Evolutionary conservation across 2,329 filamentous ascomycete species (phyloP).

Genomic region (Colletotrichum sp.): DNA sequence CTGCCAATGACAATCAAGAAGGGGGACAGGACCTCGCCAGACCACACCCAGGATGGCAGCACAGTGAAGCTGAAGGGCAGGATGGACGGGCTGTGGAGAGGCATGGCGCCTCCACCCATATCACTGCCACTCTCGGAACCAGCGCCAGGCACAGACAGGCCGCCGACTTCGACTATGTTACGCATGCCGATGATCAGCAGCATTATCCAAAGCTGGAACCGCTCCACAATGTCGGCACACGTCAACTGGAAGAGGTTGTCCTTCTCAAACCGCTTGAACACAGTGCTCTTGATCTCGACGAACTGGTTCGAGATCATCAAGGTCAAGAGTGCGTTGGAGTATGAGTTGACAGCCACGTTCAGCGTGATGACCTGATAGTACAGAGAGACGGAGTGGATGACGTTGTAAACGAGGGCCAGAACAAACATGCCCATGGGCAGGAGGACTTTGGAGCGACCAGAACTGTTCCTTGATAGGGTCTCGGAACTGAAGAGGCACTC

Average conservation of each 20-base stretch:
- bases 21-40: constrained; percentile 87
- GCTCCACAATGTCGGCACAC: constrained; percentile 94
- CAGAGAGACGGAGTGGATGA: constrained; percentile 82
- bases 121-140: constrained; percentile 53
- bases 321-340: constrained; percentile 93
- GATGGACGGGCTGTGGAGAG: constrained; percentile 73
- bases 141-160: constrained; percentile 68
- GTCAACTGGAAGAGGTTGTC: constrained; percentile 97
- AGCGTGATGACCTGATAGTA: constrained; percentile 98
- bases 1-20: constrained; percentile 94
- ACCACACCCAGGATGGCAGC: constrained; percentile 77
- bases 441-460: constrained; percentile 89
- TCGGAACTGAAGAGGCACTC: constrained; percentile 95
- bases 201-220: constrained; percentile 98
- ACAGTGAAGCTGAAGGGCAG: constrained; percentile 91
- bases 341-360: constrained; percentile 98
- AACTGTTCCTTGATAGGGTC: constrained; percentile 83
- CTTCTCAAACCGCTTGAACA: constrained; percentile 99
- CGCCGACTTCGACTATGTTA: constrained; percentile 95
- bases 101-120: constrained; percentile 59
- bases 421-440: constrained; percentile 91
- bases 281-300: constrained; percentile 97
- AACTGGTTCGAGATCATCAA: constrained; percentile 97
- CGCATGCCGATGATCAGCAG: constrained; percentile 93
- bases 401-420: constrained; percentile 85